Conservation (phyloP, 2,329 filamentous ascomycete genomes). For the Pseudodiploospora longispora region DNA sequence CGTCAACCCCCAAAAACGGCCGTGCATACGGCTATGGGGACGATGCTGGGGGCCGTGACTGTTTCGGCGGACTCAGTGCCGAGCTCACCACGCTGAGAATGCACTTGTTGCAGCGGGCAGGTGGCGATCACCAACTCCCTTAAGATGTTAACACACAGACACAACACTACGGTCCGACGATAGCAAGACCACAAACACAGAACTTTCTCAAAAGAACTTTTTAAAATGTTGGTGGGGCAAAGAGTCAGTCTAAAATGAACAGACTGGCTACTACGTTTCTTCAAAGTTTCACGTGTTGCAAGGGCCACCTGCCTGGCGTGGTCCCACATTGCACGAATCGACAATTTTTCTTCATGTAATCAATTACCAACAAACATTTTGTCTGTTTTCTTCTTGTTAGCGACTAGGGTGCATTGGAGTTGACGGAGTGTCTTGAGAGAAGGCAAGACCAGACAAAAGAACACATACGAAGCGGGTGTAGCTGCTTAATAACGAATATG, state of each 20-base stretch:
- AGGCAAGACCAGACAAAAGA: background rate
- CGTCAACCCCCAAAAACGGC: background rate
- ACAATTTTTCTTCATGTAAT: background rate
- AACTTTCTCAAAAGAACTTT: too few species aligned
- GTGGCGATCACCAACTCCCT: background rate
- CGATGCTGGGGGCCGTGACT: conserved; percentile 2
- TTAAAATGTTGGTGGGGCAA: too few species aligned
- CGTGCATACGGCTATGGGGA: background rate
- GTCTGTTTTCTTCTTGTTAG: background rate
- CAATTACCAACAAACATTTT: conserved; percentile 1
- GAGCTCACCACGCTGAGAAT: conserved; percentile 7
- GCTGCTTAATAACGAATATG: background rate
- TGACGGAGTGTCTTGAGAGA: conserved; percentile 1
- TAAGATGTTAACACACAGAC: too few species aligned
- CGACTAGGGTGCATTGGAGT: conserved; percentile 3
- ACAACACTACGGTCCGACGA: too few species aligned
- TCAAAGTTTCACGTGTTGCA: too few species aligned
- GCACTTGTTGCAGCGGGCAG: conserved; percentile 6
- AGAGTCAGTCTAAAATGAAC: too few species aligned
- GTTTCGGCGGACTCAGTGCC: conserved; percentile 1
- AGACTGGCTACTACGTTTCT: too few species aligned
- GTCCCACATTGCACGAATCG: background rate
- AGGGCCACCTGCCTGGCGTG: too few species aligned
- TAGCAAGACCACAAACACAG: too few species aligned
- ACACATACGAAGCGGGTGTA: background rate